Base-by-base conservation (phyloP, 208 protist genomes). In the Trypanosoma brucei region DNA sequence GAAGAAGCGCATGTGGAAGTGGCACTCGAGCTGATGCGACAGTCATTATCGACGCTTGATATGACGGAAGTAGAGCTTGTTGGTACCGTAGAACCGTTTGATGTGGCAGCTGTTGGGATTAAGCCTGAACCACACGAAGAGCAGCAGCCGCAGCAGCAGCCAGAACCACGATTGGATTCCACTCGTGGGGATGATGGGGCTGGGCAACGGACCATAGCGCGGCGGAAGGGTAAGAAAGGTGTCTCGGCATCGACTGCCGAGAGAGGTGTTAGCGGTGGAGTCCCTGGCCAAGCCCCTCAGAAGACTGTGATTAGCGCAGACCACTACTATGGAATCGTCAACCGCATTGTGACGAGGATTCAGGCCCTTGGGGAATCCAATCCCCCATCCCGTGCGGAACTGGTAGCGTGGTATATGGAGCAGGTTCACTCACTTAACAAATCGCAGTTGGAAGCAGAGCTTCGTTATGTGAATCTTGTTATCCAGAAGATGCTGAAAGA, bases 21-120 rank as follows among this genome's bases (percentile, higher is more conserved):
- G 51, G 86, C 85, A 51, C 65, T 96, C 66, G 87, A 93, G 75
- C 76, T 96, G 7, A 96, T 96, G 91, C 83, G 87, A 40, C 82
- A 92, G 76, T 96, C 91, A 2, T 66, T 96, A 14, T 94, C 86
- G 7, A 93, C 86, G 3, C 68, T 92, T 36, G 91, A 96, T 61
- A 91, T 94, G 83, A 92, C 84, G 1, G 89, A 95, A 60, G 78
- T 95, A 34, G 86, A 95, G 74, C 76, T 95, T 14, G 75, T 83
- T 3, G 89, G 76, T 38, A 75, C 68, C 1, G 62, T 56, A 2
- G 70, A 66, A 6, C 56, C 70, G 0, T 70, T 74, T 35, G 62
- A 51, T 34, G 37, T 65, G 4, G 50, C 30, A 40, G 14, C 49
- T 4, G 39, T 13, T 8, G 46, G 9, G 0, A 68, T 85, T 9